A percentile compares a stretch with the other conserved stretches of the same genome.
These are phyloP conservation scores for Neurospora africana DNA, from an alignment of 495 filamentous ascomycete genomes.

Conservation along the genomic window DNA sequence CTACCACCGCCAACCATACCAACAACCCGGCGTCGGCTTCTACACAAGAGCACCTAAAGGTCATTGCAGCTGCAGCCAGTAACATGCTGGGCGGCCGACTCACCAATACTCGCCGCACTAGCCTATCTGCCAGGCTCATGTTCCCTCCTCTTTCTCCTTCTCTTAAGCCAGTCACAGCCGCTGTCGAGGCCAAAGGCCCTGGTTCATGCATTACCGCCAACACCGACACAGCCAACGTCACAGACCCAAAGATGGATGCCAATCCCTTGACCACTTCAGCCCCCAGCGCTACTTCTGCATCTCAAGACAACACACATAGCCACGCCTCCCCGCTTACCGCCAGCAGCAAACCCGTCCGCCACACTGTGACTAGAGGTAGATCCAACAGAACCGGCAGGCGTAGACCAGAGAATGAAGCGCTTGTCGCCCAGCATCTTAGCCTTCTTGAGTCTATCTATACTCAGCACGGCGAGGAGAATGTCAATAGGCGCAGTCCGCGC, in stretches of 20 bases:
- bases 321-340: background rate
- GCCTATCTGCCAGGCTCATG: background rate
- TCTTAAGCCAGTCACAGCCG: background rate
- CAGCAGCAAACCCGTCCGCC: background rate
- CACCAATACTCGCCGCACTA: background rate
- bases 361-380: background rate
- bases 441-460: rapidly evolving
- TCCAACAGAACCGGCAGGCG: background rate
- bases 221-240: background rate
- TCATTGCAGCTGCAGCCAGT: background rate
- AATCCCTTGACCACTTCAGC: background rate
- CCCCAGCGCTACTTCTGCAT: background rate
- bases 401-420: background rate
- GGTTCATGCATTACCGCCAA: background rate
- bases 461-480: background rate
- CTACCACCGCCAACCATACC: background rate
- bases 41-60: background rate
- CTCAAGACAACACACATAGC: background rate
- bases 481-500: background rate
- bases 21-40: background rate
- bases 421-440: background rate
- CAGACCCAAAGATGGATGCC: background rate
- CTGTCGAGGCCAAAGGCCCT: background rate
- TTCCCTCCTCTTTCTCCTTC: background rate
- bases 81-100: background rate